A percentile compares a stretch with the other conserved stretches of the same genome.
Conservation (phyloP, 768 basidiomycete genomes). For the Trametopsis cervina region DNA sequence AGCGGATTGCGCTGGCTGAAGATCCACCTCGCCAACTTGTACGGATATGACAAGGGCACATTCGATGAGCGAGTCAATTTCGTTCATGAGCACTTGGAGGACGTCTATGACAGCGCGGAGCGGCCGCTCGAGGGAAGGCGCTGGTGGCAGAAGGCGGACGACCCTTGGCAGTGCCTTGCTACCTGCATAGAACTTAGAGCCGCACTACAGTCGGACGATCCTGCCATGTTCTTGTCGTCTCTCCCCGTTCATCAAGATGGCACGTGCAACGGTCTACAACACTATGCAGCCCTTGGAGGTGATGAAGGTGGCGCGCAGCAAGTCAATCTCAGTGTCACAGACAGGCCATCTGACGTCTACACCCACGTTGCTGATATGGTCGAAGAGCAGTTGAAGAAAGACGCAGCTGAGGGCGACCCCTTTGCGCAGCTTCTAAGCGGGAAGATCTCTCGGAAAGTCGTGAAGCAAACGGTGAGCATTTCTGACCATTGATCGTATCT, state of each 20-base stretch:
- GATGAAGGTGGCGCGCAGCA: constrained; percentile 83
- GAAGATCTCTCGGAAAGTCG: constrained; percentile 86
- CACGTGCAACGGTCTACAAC: constrained; percentile 97
- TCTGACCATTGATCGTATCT: constrained; percentile 1
- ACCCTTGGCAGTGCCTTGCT: constrained; percentile 97
- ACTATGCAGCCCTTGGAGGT: constrained; percentile 96
- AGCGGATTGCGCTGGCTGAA: constrained; percentile 91
- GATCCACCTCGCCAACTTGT: constrained; percentile 90
- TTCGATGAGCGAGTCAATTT: constrained; percentile 90
- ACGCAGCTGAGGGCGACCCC: constrained; percentile 38
- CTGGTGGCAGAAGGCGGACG: constrained; percentile 92
- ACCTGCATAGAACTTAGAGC: constrained; percentile 83
- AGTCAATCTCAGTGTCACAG: constrained; percentile 83
- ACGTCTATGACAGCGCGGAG: constrained; percentile 77
- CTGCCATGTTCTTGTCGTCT: constrained; percentile 48
- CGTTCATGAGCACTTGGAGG: constrained; percentile 61
- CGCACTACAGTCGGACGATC: constrained; percentile 67
- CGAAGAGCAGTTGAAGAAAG: constrained; percentile 54
- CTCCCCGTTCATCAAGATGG: constrained; percentile 98
- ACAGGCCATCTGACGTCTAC: constrained; percentile 92
- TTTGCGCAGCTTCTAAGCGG: constrained; percentile 60
- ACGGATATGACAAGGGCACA: constrained; percentile 90
- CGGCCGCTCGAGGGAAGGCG: constrained; percentile 71
- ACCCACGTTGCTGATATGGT: constrained; percentile 86
- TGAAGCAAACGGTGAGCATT: constrained; percentile 85